Evolutionary conservation across 495 filamentous ascomycete genomes (phyloP).

Genomic region (Daldinia bambusicola): DNA sequence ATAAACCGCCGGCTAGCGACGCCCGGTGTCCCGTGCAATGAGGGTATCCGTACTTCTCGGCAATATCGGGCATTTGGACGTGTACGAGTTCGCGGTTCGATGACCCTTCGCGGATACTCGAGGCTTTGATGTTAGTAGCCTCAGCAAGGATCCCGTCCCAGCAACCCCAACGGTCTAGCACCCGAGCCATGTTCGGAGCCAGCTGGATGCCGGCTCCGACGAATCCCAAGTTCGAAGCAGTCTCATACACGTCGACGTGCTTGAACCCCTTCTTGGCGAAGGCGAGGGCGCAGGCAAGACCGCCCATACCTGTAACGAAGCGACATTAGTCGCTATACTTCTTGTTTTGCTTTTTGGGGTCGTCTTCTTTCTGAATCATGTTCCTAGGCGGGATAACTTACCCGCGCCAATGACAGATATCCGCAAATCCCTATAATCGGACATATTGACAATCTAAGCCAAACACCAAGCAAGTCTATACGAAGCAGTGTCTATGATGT

Average conservation of each 20-base stretch:
- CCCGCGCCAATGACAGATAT: conserved; percentile 59
- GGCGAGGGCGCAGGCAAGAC: conserved; percentile 75
- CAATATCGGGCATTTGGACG: conserved; percentile 73
- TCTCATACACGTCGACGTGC: conserved; percentile 77
- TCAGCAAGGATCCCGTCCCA: conserved; percentile 75
- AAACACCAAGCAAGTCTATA: conserved; percentile 14
- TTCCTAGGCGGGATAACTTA: conserved; percentile 35
- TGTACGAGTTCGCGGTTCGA: conserved; percentile 74
- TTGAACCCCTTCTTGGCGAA: conserved; percentile 79
- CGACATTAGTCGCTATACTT: conserved; percentile 21
- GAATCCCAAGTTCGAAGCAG: conserved; percentile 77
- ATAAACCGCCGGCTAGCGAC: conserved; percentile 75
- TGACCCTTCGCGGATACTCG: conserved; percentile 68
- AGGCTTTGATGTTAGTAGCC: conserved; percentile 60
- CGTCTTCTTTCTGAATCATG: neutral
- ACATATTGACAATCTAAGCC: conserved; percentile 44
- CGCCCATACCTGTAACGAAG: conserved; percentile 73
- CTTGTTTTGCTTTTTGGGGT: neutral
- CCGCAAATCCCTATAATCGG: conserved; percentile 54
- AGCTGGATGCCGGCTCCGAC: conserved; percentile 86
- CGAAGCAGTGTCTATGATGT: conserved; percentile 13
- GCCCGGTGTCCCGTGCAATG: conserved; percentile 84
- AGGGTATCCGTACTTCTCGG: conserved; percentile 73
- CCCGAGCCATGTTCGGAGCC: conserved; percentile 80
- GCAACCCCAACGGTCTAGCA: conserved; percentile 74